Base-by-base conservation (phyloP, 2,329 filamentous ascomycete species). In the Shiraia sp. region DNA sequence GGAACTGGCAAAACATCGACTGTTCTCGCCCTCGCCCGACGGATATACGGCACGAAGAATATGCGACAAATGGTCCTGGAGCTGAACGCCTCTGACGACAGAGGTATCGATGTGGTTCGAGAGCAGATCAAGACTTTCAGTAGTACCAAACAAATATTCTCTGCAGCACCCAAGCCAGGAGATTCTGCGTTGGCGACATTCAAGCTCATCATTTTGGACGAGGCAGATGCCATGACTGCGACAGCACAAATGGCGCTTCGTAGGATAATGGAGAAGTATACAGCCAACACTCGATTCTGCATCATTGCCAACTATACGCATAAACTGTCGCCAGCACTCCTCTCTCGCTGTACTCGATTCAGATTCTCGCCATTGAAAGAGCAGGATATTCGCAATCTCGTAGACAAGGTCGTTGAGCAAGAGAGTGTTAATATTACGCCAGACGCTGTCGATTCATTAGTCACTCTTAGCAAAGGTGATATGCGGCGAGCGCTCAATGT, bases 71-170 rank as follows among this genome's bases (percentile, higher is more conserved):
- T 99, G 90, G 93, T 99, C 13, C 81, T 99, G 24, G 93, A 99
- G 72, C 82, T 99, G 53, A 99, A 99, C 68, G 93, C 93, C 28
- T 96, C 90, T 34, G 93, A 99, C 66, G 93, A 99, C 70, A 82
- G 93, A 71, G 93, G 93, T 63, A 99, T 99, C 69, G 93, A 99
- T 55, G 93, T 99, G 2, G 93, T 99, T 42, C 61, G 69, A 54
- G 93, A 99, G 74, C 93, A 99, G 72, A 99, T 99, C 81, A 99
- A 97, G 79, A 99, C 93, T 0, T 99, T 99, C 73, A 92, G 90
- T 28, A 95, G 88, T 57, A 99, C 93, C 6, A 96, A 95, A 72
- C 93, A 99, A 67, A 99, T 99, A 60, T 99, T 99, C 75, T 82
- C 81, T n/a, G 76, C 80, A 29, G 76, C 77, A 6, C 73, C 79